A percentile compares a stretch with the other conserved stretches of the same genome.
These are phyloP conservation scores for Trifolium subterraneum DNA, from an alignment of 306 rosid genomes.

Conservation along the genomic window DNA sequence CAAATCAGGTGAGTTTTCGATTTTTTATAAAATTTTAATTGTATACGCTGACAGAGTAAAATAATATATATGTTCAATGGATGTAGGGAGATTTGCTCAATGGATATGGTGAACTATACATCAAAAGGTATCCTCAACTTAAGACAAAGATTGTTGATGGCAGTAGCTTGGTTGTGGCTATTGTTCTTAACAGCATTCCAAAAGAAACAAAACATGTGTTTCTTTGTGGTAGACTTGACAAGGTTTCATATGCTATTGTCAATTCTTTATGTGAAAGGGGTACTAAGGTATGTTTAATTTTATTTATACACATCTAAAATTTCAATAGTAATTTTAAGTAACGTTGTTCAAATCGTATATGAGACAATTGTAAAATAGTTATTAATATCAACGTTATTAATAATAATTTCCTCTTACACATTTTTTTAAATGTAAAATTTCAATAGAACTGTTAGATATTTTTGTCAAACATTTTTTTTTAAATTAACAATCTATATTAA, in stretches of 20 bases:
- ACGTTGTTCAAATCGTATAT: too few relatives aligned
- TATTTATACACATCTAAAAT: too few relatives aligned
- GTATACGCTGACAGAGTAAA: not conserved
- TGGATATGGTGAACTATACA: constrained; percentile 63
- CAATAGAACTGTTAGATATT: not conserved
- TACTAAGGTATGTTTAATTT: constrained; percentile 54
- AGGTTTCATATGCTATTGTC: constrained; percentile 64
- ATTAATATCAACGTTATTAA: too few relatives aligned
- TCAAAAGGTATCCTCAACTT: constrained; percentile 56
- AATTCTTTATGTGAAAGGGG: constrained; percentile 63
- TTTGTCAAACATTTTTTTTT: not conserved
- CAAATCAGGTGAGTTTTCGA: constrained; percentile 49
- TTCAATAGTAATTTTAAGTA: too few relatives aligned
- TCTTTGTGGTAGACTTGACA: constrained; percentile 62
- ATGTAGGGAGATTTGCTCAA: constrained; percentile 69
- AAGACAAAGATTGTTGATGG: constrained; percentile 81
- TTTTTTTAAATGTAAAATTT: not conserved
- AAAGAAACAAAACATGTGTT: constrained; percentile 58
- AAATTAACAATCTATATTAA: not conserved
- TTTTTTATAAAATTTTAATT: not conserved
- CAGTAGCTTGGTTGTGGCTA: constrained; percentile 67
- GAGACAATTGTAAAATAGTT: too few relatives aligned
- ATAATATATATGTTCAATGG: not conserved
- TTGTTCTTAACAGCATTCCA: constrained; percentile 65
- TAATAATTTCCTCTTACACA: not conserved